Conservation (phyloP, 2,329 filamentous ascomycete genomes). For the Exophiala calicioides region DNA sequence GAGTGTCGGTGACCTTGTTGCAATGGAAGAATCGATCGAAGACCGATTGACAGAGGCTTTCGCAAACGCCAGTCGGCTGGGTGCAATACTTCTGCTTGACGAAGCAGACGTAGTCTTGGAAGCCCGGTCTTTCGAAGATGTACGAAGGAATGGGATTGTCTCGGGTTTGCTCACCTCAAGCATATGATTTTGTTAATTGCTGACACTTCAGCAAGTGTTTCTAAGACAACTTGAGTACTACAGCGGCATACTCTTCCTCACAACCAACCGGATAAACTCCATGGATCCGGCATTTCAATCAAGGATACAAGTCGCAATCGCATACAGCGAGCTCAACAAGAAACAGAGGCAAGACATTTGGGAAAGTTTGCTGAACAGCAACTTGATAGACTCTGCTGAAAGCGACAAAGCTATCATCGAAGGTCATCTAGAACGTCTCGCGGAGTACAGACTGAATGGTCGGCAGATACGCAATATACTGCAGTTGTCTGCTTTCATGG, state of each 20-base stretch:
- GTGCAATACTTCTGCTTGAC: constrained; percentile 22
- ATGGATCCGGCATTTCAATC: constrained; percentile 40
- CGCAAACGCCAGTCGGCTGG: constrained; percentile 12
- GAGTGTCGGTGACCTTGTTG: constrained; percentile 36
- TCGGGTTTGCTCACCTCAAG: too few species aligned
- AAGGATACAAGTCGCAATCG: constrained; percentile 46
- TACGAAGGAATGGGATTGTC: constrained; percentile 18
- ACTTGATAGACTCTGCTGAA: constrained; percentile 7
- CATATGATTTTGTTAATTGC: too few species aligned
- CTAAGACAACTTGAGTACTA: constrained; percentile 33
- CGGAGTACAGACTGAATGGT: constrained; percentile 14
- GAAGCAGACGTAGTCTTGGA: constrained; percentile 17
- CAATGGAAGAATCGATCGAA: constrained; percentile 9
- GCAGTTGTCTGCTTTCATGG: constrained; percentile 3
- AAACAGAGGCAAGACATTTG: constrained; percentile 1
- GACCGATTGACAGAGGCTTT: constrained; percentile 6
- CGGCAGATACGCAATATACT: constrained; percentile 21
- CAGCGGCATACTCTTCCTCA: constrained; percentile 37
- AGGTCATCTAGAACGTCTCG: constrained; percentile 1
- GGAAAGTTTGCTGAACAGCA: constrained; percentile 7
- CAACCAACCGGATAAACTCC: constrained; percentile 36
- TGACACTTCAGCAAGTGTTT: too few species aligned
- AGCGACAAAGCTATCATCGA: constrained; percentile 9
- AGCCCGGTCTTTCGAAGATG: constrained; percentile 8
- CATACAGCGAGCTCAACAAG: constrained; percentile 45